These are phyloP conservation scores for Scopulariopsis brevicaulis DNA, from an alignment of 2,329 filamentous ascomycete species.

Conservation along the genomic window DNA sequence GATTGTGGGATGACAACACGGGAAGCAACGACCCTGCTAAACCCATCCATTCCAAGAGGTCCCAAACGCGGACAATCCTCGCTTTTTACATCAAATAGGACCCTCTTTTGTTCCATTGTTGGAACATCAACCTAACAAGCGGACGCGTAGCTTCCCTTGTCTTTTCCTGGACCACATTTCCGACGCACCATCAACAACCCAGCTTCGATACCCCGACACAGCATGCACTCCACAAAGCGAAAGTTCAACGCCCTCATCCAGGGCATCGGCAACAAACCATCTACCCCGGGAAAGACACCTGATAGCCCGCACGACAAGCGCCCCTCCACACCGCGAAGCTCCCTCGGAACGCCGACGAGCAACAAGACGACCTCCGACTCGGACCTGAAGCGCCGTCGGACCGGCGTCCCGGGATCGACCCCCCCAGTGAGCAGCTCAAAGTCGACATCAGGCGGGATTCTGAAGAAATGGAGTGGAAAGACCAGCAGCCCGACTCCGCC, in stretches of 20 bases:
- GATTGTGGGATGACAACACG: not conserved
- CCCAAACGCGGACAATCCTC: not conserved
- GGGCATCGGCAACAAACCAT: slow-evolving; percentile 25
- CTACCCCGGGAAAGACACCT: not conserved
- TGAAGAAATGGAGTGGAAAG: slow-evolving; percentile 25
- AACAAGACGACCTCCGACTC: slow-evolving; percentile 11
- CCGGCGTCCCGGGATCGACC: slow-evolving; percentile 29
- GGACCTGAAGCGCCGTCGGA: slow-evolving; percentile 35
- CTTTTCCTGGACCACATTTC: too few species aligned
- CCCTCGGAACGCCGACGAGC: slow-evolving; percentile 1
- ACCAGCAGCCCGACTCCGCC: slow-evolving; percentile 14
- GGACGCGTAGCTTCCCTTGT: too few species aligned
- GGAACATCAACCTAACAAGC: too few species aligned
- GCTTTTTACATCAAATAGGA: not conserved
- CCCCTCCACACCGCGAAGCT: slow-evolving; percentile 8
- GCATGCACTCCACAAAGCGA: slow-evolving; percentile 68
- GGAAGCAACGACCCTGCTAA: not conserved
- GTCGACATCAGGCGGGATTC: slow-evolving; percentile 25
- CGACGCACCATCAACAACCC: not conserved
- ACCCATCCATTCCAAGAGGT: not conserved
- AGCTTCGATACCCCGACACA: slow-evolving; percentile 7
- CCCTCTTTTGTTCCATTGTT: too few species aligned
- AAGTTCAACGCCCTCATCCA: slow-evolving; percentile 72
- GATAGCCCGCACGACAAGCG: slow-evolving; percentile 6
- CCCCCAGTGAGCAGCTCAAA: slow-evolving; percentile 12